Conservation (phyloP, 352 stramenopile species). For the Bremia lactucae region DNA sequence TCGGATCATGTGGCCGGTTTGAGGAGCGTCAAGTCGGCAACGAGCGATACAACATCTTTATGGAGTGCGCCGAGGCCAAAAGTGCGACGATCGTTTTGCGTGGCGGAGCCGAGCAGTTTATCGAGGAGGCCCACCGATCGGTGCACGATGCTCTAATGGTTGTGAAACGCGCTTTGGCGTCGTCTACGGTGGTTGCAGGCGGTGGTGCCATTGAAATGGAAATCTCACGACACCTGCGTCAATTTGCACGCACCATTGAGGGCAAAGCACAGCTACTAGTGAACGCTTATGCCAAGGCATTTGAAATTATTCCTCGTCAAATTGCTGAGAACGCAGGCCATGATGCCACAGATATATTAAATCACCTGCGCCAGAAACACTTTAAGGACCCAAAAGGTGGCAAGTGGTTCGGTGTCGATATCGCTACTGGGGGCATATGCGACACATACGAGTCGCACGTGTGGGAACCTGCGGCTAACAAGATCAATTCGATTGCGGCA, state of each 20-base stretch:
- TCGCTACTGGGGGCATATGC: conserved; percentile 94
- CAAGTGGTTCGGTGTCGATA: conserved; percentile 97
- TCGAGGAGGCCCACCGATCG: conserved; percentile 95
- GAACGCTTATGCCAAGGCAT: conserved; percentile 91
- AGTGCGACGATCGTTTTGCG: conserved; percentile 96
- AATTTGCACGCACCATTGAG: conserved; percentile 92
- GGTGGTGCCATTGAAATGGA: conserved; percentile 90
- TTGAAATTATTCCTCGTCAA: conserved; percentile 97
- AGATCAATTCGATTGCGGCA: conserved; percentile 94
- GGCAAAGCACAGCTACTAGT: conserved; percentile 97
- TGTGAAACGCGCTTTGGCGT: conserved; percentile 93
- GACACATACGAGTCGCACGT: conserved; percentile 96
- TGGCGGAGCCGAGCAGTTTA: conserved; percentile 96
- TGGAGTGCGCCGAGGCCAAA: conserved; percentile 89
- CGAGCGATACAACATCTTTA: conserved; percentile 99
- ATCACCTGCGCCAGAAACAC: conserved; percentile 94
- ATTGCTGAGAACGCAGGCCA: conserved; percentile 98
- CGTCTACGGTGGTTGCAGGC: conserved; percentile 85
- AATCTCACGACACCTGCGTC: conserved; percentile 85
- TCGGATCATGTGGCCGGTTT: conserved; percentile 93
- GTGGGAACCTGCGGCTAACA: conserved; percentile 99
- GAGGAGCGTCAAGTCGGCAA: conserved; percentile 96
- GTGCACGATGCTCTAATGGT: conserved; percentile 99
- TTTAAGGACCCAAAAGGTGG: conserved; percentile 85
- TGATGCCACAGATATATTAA: conserved; percentile 96